A percentile compares a stretch with the other conserved stretches of the same genome.
phyloP scores from a whole-genome alignment of 768 basidiomycete genomes.

The Lactarius indigo region DNA sequence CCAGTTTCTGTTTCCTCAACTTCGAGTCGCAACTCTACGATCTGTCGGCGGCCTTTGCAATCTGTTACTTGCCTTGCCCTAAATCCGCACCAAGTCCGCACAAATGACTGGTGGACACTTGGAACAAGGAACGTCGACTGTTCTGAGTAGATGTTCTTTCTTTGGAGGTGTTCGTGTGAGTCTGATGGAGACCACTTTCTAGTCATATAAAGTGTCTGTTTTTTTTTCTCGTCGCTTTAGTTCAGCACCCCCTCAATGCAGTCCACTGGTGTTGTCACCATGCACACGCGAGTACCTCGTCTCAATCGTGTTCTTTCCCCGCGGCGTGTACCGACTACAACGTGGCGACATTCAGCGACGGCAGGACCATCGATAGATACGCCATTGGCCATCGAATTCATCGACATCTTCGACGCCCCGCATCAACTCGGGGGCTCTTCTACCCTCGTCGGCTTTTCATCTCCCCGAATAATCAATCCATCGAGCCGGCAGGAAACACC shows the following conservation, averaged over 20 bases:
- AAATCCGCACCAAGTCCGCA: slow-evolving; percentile 5
- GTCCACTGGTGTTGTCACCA: background rate
- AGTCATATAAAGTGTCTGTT: background rate
- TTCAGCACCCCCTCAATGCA: background rate
- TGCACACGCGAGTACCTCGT: background rate
- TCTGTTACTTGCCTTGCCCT: background rate
- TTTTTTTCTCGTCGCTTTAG: background rate
- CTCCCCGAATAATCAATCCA: slow-evolving; percentile 8
- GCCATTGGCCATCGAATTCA: slow-evolving; percentile 30
- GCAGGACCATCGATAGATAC: background rate
- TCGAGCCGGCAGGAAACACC: slow-evolving; percentile 18
- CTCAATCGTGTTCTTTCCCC: background rate
- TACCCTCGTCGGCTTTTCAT: slow-evolving; percentile 26
- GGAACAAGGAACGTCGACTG: background rate
- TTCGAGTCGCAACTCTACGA: background rate
- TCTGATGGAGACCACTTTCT: background rate
- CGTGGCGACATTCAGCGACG: background rate
- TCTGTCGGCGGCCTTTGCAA: background rate
- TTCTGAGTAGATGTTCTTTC: background rate
- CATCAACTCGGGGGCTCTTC: slow-evolving; percentile 38
- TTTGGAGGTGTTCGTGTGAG: background rate
- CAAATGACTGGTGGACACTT: background rate
- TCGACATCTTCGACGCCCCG: slow-evolving; percentile 53
- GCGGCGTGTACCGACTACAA: background rate
- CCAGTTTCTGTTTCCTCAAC: background rate